Conservation (phyloP, 2,329 filamentous ascomycete species). For the Lasiodiplodia sp. region DNA sequence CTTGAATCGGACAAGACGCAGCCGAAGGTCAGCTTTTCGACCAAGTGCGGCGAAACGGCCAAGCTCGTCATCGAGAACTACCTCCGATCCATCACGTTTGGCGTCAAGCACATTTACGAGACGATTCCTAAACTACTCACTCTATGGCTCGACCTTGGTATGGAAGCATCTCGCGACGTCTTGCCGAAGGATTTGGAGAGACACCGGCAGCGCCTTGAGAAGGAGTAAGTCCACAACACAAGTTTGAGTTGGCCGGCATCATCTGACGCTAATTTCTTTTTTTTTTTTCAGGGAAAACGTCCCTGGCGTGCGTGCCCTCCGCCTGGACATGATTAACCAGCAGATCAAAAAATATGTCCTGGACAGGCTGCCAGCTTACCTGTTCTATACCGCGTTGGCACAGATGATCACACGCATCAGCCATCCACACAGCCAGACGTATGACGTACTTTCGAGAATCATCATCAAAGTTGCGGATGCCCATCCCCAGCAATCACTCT, state of each 20-base stretch:
- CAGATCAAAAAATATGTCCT: slow-evolving; percentile 80
- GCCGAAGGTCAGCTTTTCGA: slow-evolving; percentile 61
- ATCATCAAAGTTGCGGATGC: slow-evolving; percentile 84
- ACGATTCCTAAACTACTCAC: slow-evolving; percentile 91
- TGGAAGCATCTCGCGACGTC: slow-evolving; percentile 64
- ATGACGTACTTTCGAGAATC: slow-evolving; percentile 77
- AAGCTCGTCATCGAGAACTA: slow-evolving; percentile 95
- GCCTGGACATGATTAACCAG: slow-evolving; percentile 73
- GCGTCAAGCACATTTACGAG: slow-evolving; percentile 95
- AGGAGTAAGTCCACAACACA: neutral
- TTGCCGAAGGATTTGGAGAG: slow-evolving; percentile 35
- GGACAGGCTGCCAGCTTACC: slow-evolving; percentile 72
- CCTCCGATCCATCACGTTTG: slow-evolving; percentile 82
- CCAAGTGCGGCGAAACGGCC: slow-evolving; percentile 79
- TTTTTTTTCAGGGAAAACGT: slow-evolving; percentile 39
- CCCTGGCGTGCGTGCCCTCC: slow-evolving; percentile 61
- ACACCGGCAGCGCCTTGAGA: slow-evolving; percentile 40
- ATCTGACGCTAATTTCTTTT: neutral
- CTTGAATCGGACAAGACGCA: slow-evolving; percentile 86
- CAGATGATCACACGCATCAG: slow-evolving; percentile 97
- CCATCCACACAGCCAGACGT: slow-evolving; percentile 80
- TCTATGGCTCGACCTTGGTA: slow-evolving; percentile 91
- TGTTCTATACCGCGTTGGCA: slow-evolving; percentile 83
- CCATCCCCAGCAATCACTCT: slow-evolving; percentile 91
- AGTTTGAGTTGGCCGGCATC: neutral